These are phyloP conservation scores for Xerophyta viscosa DNA, from an alignment of 106 monocot species.

Conservation along the genomic window DNA sequence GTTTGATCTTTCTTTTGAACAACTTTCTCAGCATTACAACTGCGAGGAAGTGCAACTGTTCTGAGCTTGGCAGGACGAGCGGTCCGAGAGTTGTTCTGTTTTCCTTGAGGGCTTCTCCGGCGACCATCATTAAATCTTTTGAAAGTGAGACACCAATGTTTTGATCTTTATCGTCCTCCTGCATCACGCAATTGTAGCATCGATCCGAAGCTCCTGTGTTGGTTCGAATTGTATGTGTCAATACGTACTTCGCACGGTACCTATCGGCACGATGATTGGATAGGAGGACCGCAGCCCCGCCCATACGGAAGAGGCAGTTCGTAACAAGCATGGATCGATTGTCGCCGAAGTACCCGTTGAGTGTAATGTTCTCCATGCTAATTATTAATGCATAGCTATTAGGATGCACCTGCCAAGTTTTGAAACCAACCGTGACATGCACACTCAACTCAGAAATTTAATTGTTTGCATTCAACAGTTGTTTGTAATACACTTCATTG, in stretches of 20 bases:
- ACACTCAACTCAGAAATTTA: too few species aligned
- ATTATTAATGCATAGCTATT: constrained; percentile 6
- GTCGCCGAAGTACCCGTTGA: constrained; percentile 6
- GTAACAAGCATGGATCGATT: constrained; percentile 1
- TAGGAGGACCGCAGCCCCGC: constrained; percentile 4
- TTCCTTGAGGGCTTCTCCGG: not conserved
- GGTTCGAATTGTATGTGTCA: not conserved
- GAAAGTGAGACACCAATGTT: not conserved
- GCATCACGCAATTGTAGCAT: constrained; percentile 4
- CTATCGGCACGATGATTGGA: not conserved
- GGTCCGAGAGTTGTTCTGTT: constrained; percentile 4
- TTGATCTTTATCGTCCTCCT: constrained; percentile 3
- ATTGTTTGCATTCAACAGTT: too few species aligned
- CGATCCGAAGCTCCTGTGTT: not conserved
- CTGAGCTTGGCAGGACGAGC: constrained; percentile 1
- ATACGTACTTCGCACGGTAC: not conserved
- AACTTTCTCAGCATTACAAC: not conserved
- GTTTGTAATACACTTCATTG: too few species aligned
- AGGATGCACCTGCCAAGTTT: not conserved
- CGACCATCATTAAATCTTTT: constrained; percentile 1
- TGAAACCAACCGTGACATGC: not conserved
- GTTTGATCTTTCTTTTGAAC: not conserved
- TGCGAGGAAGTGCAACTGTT: constrained; percentile 1
- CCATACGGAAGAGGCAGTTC: constrained; percentile 8
- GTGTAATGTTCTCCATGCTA: constrained; percentile 2